Conservation (phyloP, 768 basidiomycete species). For the Baorangia bicolor region DNA sequence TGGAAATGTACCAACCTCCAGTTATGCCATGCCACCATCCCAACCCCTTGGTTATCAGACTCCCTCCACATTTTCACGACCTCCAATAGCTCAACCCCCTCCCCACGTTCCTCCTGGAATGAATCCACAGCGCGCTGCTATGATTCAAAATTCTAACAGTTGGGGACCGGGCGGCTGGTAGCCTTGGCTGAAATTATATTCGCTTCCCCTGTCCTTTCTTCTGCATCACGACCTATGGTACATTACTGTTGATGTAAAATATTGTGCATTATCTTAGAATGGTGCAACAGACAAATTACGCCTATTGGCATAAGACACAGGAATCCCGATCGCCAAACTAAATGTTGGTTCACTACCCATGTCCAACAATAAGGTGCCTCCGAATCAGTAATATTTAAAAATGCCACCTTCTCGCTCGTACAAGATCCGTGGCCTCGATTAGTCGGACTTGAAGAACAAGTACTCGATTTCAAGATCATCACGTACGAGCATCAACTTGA, state of each 20-base stretch:
- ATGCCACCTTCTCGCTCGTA: background rate
- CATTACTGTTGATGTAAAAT: constrained; percentile 30
- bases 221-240: constrained; percentile 14
- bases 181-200: constrained; percentile 15
- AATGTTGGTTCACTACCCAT: background rate
- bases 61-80: constrained; percentile 38
- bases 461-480: background rate
- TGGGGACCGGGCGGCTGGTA: constrained; percentile 38
- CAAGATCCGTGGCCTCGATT: background rate
- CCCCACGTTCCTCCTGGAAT: constrained; percentile 55
- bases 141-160: constrained; percentile 52
- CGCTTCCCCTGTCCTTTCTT: constrained; percentile 17
- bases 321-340: background rate
- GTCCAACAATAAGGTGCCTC: background rate
- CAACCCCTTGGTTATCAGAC: constrained; percentile 44
- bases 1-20: constrained; percentile 27
- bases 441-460: background rate
- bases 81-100: constrained; percentile 41
- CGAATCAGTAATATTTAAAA: background rate
- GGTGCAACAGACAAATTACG: constrained; percentile 14
- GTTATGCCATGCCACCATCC: constrained; percentile 31
- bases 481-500: background rate
- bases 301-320: background rate
- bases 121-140: constrained; percentile 65
- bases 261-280: constrained; percentile 23